Evolutionary conservation across 2,329 filamentous ascomycete genomes (phyloP), one percentile per base, ranked within the genome.

Genomic region (Fusarium clavum): DNA sequence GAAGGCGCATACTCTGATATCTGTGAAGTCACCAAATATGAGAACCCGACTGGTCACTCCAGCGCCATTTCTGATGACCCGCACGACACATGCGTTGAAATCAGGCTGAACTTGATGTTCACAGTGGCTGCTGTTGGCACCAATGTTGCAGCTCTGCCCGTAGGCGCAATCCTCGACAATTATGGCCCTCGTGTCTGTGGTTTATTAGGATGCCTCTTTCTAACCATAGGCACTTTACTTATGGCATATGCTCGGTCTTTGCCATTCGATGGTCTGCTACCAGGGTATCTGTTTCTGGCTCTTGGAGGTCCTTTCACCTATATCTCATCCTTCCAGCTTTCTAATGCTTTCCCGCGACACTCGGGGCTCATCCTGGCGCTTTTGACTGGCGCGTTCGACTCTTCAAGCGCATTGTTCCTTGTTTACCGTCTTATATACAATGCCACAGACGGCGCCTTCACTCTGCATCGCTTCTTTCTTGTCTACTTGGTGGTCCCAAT

Each of bases 41-140:
- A 64, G 27, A 60, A 24, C 20, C 47, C 55, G 20, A 29, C 38
- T 7, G 45, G 61, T 22, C 34, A 64, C 18, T 9, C 30, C 24
- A 46, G 22, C n/a, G 34, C 41, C 46, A 46, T 73, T 40, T 76
- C 69, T 54, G 75, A 71, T 18, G 63, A 73, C 24, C 56, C 68
- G 5, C 62, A 62, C 22, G 71, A 75, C 78, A n/a, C 87, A 79
- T 77, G 81, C 84, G 61, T 87, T 45, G 78, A 79, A 61, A 87
- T 90, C 56, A 85, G 85, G 63, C 86, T 97, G 60, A 97, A 97
- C 78, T 83, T 97, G 71, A 97, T 97, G 92, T 97, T 97, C 83
- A 97, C 94, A 8, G 87, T 94, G 43, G 94, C 94, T 14, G 94
- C 94, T 16, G 94, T 97, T 12, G 92, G 88, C 9, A 97, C 94